Evolutionary conservation across 169 alveolate species (phyloP).

Genomic region (Plasmodium sp.): DNA sequence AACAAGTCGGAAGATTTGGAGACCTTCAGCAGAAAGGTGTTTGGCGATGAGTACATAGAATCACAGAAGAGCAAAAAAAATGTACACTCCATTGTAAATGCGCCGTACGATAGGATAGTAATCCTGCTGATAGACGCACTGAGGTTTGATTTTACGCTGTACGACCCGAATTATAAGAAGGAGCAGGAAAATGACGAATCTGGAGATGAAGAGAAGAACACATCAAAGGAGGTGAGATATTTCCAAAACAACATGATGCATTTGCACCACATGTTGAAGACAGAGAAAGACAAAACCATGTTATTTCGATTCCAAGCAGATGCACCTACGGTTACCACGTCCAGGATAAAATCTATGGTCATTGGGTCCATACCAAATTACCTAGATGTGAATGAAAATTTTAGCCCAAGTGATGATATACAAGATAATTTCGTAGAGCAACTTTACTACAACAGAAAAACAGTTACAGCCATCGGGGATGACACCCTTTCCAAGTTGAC

Average conservation of each 20-base stretch:
- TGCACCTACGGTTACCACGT: conserved; percentile 80
- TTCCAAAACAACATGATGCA: conserved; percentile 75
- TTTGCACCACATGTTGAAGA: conserved; percentile 72
- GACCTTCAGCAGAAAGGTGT: conserved; percentile 39
- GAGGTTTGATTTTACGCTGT: conserved; percentile 80
- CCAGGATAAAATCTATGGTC: conserved; percentile 73
- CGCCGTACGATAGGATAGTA: conserved; percentile 73
- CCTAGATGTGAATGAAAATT: conserved; percentile 61
- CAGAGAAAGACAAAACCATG: conserved; percentile 42
- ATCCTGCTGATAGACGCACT: conserved; percentile 75
- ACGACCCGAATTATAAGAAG: conserved; percentile 75
- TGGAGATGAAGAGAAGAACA: conserved; percentile 22
- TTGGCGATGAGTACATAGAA: conserved; percentile 69
- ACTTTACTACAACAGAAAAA: conserved; percentile 32
- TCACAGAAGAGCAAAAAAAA: conserved; percentile 15
- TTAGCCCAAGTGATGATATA: conserved; percentile 6
- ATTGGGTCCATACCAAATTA: conserved; percentile 80
- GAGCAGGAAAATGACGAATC: not conserved
- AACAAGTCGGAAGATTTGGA: conserved; percentile 56
- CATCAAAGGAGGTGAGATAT: conserved; percentile 1
- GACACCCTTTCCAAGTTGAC: conserved; percentile 33
- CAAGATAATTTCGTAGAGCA: conserved; percentile 63
- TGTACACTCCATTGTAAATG: conserved; percentile 53
- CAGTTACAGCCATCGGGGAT: conserved; percentile 59
- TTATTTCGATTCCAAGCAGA: conserved; percentile 78